Evolutionary conservation across 176 grass and related monocot genomes (phyloP).

Genomic region (Panicum miliaceum): DNA sequence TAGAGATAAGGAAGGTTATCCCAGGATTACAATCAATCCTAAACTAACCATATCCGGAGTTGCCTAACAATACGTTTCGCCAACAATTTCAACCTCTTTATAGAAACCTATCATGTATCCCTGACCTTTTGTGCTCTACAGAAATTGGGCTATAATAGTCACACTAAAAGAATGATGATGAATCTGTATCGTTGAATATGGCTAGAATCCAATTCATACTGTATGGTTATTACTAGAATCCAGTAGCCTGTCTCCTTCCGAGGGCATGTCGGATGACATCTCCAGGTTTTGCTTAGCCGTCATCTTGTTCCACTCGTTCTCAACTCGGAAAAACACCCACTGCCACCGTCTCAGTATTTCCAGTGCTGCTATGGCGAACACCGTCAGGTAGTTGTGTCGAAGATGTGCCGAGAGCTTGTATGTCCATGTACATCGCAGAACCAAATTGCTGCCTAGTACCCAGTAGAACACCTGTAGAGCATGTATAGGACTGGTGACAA

Average conservation of each 20-base stretch:
- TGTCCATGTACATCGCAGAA: constrained; percentile 94
- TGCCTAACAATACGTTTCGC: no score
- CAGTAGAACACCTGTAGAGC: constrained; percentile 77
- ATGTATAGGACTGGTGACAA: neutral
- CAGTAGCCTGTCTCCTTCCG: constrained; percentile 72
- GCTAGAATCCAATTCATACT: constrained; percentile 36
- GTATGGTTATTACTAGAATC: constrained; percentile 66
- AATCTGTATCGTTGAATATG: constrained; percentile 25
- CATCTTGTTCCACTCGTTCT: constrained; percentile 99
- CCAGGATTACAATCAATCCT: no score
- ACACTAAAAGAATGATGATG: constrained; percentile 46
- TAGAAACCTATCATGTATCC: constrained; percentile 45
- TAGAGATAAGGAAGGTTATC: no score
- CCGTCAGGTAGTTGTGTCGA: constrained; percentile 88
- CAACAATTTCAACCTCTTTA: constrained; percentile 43
- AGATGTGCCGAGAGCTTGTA: constrained; percentile 99
- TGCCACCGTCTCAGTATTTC: constrained; percentile 88
- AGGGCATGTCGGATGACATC: constrained; percentile 63
- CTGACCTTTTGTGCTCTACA: constrained; percentile 50
- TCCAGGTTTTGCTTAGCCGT: constrained; percentile 73
- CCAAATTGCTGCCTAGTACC: constrained; percentile 89
- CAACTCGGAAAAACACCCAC: constrained; percentile 96
- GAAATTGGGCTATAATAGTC: constrained; percentile 26
- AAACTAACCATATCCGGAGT: no score
- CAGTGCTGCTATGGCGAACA: constrained; percentile 83